Base-by-base conservation (phyloP, 768 basidiomycete genomes). In the Paxillus ammoniavirescens region DNA sequence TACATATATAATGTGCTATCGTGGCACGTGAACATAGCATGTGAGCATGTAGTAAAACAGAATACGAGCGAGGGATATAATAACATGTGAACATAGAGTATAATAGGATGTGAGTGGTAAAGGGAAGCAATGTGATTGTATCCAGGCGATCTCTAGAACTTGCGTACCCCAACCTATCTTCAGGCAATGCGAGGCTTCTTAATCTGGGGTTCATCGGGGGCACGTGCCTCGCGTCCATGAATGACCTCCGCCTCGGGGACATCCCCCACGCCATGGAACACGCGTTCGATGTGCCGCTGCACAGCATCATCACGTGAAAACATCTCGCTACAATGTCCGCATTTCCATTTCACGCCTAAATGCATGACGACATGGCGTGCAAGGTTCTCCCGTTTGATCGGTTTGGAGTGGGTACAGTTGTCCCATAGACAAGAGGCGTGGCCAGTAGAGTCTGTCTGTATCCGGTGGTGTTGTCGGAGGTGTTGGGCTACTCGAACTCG, bases 241-340 rank as follows among this genome's bases (percentile, higher is more conserved):
- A 66, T 30, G 18, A 68, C 66, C 33, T 66, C 68, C 3, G 56
- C 59, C 13, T 61, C 66, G 41, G 57, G 54, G 33, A 53, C 58
- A 26, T 62, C 31, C n/a, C 35, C 55, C 61, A 58, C 59, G n/a
- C 55, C 59, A 17, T 60, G 59, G 18, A 23, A 43, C 60, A 67
- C 61, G 48, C 67, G 67, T 55, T 69, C 65, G 21, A 71, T 58
- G 47, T 69, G 68, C 6, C 68, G 63, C 45, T 61, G 61, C 40
- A 69, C 63, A 35, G 68, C 69, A 54, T 69, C 68, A 14, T 71
- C 69, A 54, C 68, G 68, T 48, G 68, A 69, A 18, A 71, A 61
- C 50, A 55, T 53, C 37, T 47, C 56, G 17, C 44, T 49, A 23
- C 68, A 69, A 50, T 63, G 63, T 12, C 61, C 61, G 26, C 68